Percentiles rank a stretch among this genome's conserved stretches.
Conservation (phyloP, 1,284 basidiomycete species). For the Farysia itapuensis region DNA sequence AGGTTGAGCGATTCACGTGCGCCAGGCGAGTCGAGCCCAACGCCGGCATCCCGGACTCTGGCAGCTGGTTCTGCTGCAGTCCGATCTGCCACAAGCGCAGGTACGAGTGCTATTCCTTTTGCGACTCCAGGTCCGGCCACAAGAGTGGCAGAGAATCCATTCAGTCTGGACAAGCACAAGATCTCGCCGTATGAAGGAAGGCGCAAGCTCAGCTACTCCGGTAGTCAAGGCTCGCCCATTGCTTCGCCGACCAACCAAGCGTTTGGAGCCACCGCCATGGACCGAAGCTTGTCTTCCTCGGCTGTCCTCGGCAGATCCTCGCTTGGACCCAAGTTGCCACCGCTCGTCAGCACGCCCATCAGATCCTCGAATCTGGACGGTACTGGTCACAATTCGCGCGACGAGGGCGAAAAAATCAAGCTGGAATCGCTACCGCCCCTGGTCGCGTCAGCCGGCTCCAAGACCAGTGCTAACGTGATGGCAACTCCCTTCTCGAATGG, state of each 20-base stretch:
- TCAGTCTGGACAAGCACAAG: constrained; percentile 52
- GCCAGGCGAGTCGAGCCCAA: constrained; percentile 8
- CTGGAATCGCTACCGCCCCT: constrained; percentile 18
- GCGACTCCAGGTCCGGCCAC: constrained; percentile 15
- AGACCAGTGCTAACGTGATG: constrained; percentile 14
- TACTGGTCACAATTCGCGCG: neutral
- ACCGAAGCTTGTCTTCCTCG: constrained; percentile 8
- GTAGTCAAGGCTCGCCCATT: constrained; percentile 8
- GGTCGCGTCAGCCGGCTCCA: constrained; percentile 21
- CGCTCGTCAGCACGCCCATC: constrained; percentile 31
- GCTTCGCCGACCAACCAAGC: constrained; percentile 21
- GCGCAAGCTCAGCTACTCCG: constrained; percentile 29
- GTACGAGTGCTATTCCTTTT: constrained; percentile 6
- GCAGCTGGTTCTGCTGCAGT: constrained; percentile 9
- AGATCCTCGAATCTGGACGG: constrained; percentile 8
- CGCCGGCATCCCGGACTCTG: constrained; percentile 21
- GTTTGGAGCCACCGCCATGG: constrained; percentile 7
- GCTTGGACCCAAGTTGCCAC: constrained; percentile 20
- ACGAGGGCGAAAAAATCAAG: constrained; percentile 14
- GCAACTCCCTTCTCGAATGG: constrained; percentile 37
- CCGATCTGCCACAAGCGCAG: neutral
- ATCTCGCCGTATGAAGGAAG: constrained; percentile 38
- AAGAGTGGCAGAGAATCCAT: constrained; percentile 35
- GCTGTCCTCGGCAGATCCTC: constrained; percentile 2
- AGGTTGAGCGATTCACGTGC: neutral